Evolutionary conservation across 352 stramenopile genomes (phyloP), one percentile per base, ranked within the genome.

Genomic region (Pythium vanterpoolii): DNA sequence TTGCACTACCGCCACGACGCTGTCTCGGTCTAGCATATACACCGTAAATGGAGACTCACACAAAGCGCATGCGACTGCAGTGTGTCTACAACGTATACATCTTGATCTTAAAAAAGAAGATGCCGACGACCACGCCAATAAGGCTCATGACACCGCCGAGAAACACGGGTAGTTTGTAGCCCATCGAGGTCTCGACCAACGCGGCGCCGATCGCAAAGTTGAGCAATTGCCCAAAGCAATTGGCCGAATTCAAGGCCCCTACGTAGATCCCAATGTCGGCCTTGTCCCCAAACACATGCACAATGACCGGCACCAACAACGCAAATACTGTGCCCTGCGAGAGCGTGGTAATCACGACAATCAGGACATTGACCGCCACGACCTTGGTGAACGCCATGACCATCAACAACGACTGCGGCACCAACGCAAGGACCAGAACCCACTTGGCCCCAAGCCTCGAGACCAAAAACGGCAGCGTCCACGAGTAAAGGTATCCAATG

Each of bases 21-120:
- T n/a, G n/a, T n/a, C n/a, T n/a, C n/a, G n/a, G n/a, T n/a, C n/a
- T n/a, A n/a, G n/a, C n/a, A n/a, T n/a, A n/a, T n/a, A n/a, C n/a
- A n/a, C n/a, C n/a, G n/a, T n/a, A n/a, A n/a, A n/a, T n/a, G n/a
- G n/a, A n/a, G n/a, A n/a, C n/a, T n/a, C n/a, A n/a, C n/a, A n/a
- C n/a, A n/a, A n/a, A n/a, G n/a, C n/a, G n/a, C n/a, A n/a, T n/a
- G n/a, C n/a, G n/a, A n/a, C n/a, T n/a, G n/a, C n/a, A n/a, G n/a
- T n/a, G n/a, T n/a, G n/a, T n/a, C 23, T 78, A 93, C 76, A 93
- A 79, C 19, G 77, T 87, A 63, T 81, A 69, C 79, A 91, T 89
- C 56, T 89, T 72, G 56, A 93, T 75, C 13, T 64, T 69, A 64
- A 90, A 74, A n/a, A 79, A 80, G 33, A 63, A 44, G 4, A 86